Evolutionary conservation across 805 yeast species (phyloP).

Genomic region (Sugiyamaella floridensis): DNA sequence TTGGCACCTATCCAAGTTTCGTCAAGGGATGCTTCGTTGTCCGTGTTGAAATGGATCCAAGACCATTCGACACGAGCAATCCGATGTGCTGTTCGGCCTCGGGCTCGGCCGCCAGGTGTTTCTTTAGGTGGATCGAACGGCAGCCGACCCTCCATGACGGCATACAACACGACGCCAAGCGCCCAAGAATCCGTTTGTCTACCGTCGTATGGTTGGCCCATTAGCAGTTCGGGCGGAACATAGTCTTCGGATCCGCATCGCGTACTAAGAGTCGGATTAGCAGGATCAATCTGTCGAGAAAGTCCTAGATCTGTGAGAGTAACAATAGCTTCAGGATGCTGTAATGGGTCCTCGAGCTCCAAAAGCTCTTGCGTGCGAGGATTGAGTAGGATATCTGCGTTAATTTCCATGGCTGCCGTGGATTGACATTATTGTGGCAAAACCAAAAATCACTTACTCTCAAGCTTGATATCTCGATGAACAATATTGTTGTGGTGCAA

Average conservation of each 20-base stretch:
- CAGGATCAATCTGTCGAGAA: slow-evolving; percentile 58
- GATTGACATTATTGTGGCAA: slow-evolving; percentile 45
- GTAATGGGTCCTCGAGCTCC: slow-evolving; percentile 14
- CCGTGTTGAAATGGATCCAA: slow-evolving; percentile 53
- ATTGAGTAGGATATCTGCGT: slow-evolving; percentile 30
- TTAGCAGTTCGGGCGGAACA: slow-evolving; percentile 85
- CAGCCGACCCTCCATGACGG: slow-evolving; percentile 73
- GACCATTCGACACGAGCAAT: slow-evolving; percentile 91
- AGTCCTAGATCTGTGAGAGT: slow-evolving; percentile 86
- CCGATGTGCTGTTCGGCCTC: slow-evolving; percentile 65
- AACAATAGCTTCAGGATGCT: slow-evolving; percentile 32
- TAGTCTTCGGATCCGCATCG: slow-evolving; percentile 96
- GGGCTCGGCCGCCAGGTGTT: slow-evolving; percentile 34
- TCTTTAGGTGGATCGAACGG: slow-evolving; percentile 82
- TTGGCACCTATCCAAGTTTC: slow-evolving; percentile 43
- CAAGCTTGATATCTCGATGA: slow-evolving; percentile 89
- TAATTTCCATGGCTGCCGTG: slow-evolving; percentile 13
- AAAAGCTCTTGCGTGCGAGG: slow-evolving; percentile 33
- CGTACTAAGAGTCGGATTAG: slow-evolving; percentile 62
- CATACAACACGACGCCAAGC: slow-evolving; percentile 81
- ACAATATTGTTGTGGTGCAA: slow-evolving; percentile 63
- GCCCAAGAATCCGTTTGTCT: slow-evolving; percentile 92
- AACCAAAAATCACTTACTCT: slow-evolving; percentile 36
- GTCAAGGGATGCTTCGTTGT: slow-evolving; percentile 19
- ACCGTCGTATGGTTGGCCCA: slow-evolving; percentile 91